These are phyloP conservation scores for Chimonanthus praecox DNA, from an alignment of 164 flowering plant genomes.

Conservation along the genomic window DNA sequence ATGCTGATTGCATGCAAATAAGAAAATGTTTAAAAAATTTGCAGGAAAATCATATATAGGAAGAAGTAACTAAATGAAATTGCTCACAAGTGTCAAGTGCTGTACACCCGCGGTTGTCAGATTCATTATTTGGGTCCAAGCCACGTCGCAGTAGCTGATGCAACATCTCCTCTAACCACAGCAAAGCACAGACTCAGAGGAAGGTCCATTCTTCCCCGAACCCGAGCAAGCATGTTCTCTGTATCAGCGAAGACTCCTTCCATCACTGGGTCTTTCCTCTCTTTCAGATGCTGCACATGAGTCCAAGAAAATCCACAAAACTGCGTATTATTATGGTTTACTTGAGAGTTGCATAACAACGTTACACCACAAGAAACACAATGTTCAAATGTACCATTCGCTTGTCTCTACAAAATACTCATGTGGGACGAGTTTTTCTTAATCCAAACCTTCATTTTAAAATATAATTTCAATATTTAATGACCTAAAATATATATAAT, in stretches of 20 bases:
- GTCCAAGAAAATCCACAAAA: not conserved
- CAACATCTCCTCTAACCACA: slow-evolving; percentile 67
- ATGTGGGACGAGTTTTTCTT: no score
- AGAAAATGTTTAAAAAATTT: slow-evolving; percentile 5
- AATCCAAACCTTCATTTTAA: no score
- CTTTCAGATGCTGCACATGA: slow-evolving; percentile 68
- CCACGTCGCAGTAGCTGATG: slow-evolving; percentile 67
- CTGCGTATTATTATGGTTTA: not conserved
- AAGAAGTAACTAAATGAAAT: not conserved
- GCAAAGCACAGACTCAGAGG: slow-evolving; percentile 89
- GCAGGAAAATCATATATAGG: not conserved
- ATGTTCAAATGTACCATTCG: not conserved
- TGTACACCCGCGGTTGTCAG: slow-evolving; percentile 70
- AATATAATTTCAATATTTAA: no score
- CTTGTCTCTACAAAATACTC: no score
- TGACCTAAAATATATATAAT: no score
- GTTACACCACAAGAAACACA: not conserved
- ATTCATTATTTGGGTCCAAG: slow-evolving; percentile 82
- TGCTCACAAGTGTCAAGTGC: slow-evolving; percentile 63
- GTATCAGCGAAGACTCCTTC: slow-evolving; percentile 65
- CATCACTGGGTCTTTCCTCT: slow-evolving; percentile 62
- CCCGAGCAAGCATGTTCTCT: slow-evolving; percentile 70
- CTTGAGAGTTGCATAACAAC: no score
- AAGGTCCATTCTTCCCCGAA: slow-evolving; percentile 71
- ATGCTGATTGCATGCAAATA: slow-evolving; percentile 42